phyloP scores from a whole-genome alignment of 768 basidiomycete species.

The Hemileccinum impolitum region DNA sequence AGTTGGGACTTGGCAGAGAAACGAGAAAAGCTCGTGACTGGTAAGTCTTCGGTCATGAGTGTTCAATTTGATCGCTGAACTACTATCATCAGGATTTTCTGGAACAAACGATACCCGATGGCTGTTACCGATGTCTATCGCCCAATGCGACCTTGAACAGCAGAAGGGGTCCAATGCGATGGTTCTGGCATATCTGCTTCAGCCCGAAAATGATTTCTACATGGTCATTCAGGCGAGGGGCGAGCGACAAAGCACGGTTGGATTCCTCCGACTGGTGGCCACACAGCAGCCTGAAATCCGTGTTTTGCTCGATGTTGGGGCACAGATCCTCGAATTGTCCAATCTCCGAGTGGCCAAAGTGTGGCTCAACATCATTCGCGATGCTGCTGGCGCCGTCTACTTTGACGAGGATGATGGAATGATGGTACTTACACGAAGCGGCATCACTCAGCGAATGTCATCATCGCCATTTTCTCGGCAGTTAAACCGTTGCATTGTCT shows the following conservation, averaged over 20 bases:
- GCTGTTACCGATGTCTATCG: conserved; percentile 11
- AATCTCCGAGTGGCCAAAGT: conserved; percentile 36
- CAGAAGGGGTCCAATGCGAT: conserved; percentile 43
- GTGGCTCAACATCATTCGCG: conserved; percentile 13
- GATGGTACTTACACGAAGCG: conserved; percentile 33
- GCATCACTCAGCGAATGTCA: conserved; percentile 31
- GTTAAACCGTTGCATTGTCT: too few relatives aligned
- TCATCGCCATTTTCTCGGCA: conserved; percentile 23
- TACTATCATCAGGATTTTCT: conserved; percentile 36
- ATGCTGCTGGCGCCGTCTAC: conserved; percentile 40
- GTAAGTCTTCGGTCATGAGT: neutral
- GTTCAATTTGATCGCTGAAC: neutral
- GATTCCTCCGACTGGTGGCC: conserved; percentile 31
- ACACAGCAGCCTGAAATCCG: conserved; percentile 33
- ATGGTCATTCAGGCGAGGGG: conserved; percentile 10
- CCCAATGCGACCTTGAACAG: conserved; percentile 31
- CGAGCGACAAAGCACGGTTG: conserved; percentile 23
- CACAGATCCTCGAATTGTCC: conserved; percentile 47
- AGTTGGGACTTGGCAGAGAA: neutral
- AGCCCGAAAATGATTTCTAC: conserved; percentile 37
- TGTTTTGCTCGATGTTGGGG: conserved; percentile 51
- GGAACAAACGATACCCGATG: conserved; percentile 48
- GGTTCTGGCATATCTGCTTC: conserved; percentile 22
- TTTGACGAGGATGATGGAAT: conserved; percentile 36
- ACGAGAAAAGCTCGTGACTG: neutral